These are phyloP conservation scores for Camelina laxa DNA, from an alignment of 345 rosid genomes.

Conservation along the genomic window DNA sequence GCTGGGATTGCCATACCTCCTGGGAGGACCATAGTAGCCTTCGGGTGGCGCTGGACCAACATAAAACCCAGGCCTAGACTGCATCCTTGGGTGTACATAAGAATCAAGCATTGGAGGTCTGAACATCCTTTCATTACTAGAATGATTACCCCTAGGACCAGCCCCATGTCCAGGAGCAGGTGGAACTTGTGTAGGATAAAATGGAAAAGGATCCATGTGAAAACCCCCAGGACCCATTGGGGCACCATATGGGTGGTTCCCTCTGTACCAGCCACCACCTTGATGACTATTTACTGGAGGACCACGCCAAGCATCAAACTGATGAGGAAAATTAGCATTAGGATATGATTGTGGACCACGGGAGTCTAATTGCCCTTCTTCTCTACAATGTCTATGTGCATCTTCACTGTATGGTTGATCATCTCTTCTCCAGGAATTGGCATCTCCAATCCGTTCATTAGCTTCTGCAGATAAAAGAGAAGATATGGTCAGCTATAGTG, in stretches of 20 bases:
- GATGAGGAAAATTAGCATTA: conserved; percentile 66
- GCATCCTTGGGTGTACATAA: conserved; percentile 79
- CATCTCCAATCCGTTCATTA: conserved; percentile 49
- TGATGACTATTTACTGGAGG: conserved; percentile 84
- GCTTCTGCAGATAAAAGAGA: conserved; percentile 44
- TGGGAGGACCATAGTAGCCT: conserved; percentile 82
- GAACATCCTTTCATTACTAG: conserved; percentile 71
- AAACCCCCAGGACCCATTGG: conserved; percentile 83
- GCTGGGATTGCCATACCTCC: conserved; percentile 69
- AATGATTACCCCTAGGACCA: conserved; percentile 79
- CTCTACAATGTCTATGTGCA: conserved; percentile 56
- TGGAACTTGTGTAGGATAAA: conserved; percentile 70
- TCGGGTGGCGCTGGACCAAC: conserved; percentile 78
- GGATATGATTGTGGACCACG: conserved; percentile 68
- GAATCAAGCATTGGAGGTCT: conserved; percentile 84
- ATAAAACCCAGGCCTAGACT: conserved; percentile 86
- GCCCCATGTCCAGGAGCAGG: conserved; percentile 62
- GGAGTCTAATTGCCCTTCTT: conserved; percentile 72
- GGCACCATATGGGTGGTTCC: conserved; percentile 80
- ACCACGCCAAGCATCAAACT: conserved; percentile 78
- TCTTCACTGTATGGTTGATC: conserved; percentile 60
- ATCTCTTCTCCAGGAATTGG: conserved; percentile 76
- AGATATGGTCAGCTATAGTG: conserved; percentile 12
- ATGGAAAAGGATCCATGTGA: conserved; percentile 87
- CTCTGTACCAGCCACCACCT: conserved; percentile 91